Evolutionary conservation across 2,329 filamentous ascomycete genomes (phyloP).

Genomic region (Penicillium sp.): DNA sequence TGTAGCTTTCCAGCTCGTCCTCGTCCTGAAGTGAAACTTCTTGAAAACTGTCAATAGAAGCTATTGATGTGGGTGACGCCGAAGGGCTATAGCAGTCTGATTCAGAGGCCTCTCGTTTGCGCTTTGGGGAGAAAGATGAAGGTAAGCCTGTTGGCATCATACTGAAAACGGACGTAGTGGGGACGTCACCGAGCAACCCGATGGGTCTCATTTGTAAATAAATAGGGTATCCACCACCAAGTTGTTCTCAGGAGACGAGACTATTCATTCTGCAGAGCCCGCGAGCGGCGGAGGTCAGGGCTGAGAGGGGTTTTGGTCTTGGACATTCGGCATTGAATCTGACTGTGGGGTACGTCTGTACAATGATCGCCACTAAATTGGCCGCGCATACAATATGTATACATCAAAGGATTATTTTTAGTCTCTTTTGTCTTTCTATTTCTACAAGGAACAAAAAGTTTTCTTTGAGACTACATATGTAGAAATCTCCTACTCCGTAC

Average conservation of each 20-base stretch:
- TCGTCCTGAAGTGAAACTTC: constrained; percentile 28
- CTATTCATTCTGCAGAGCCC: constrained; percentile 10
- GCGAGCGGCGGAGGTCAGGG: constrained; percentile 13
- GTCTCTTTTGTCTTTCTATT: not conserved
- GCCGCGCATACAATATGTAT: not conserved
- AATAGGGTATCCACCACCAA: constrained; percentile 10
- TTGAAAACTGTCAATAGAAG: constrained; percentile 26
- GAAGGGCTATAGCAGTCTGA: constrained; percentile 24
- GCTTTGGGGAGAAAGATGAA: constrained; percentile 27
- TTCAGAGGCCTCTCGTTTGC: constrained; percentile 30
- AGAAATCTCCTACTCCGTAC: not conserved
- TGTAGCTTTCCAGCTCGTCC: constrained; percentile 27
- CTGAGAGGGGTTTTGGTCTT: constrained; percentile 17
- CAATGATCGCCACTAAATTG: constrained; percentile 4
- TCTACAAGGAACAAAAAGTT: not conserved
- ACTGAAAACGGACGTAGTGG: constrained; percentile 17
- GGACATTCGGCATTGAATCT: constrained; percentile 15
- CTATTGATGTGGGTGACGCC: constrained; percentile 27
- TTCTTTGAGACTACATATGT: not conserved
- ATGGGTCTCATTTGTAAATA: constrained; percentile 6
- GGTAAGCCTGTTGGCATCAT: constrained; percentile 26
- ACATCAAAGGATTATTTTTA: not conserved
- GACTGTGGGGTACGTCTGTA: constrained; percentile 5
- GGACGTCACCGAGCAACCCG: constrained; percentile 16
- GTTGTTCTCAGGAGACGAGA: constrained; percentile 5